Base-by-base conservation (phyloP, 805 yeast genomes). In the Ogataea sp. region DNA sequence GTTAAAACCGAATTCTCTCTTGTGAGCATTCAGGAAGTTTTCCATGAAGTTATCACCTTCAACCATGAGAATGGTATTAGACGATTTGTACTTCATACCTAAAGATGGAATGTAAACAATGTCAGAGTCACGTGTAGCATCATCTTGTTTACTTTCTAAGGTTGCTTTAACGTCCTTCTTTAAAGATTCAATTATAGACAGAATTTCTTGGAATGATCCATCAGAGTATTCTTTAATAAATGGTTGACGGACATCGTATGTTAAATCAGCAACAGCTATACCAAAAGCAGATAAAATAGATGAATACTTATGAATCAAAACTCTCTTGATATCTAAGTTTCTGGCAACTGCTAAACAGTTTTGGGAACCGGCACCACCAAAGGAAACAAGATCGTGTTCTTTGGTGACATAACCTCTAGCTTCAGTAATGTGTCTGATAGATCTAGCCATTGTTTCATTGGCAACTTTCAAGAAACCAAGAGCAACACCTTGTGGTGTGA, bases 91-190 rank as follows among this genome's bases (percentile, higher is more conserved):
- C 64, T 14, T 44, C 37, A 36, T 42, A 43, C 50, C 17, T 44
- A 51, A 20, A 28, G 34, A 10, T 80, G 70, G 79, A 81, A 77
- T 43, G 83, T 59, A 29, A 78, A 75, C 3, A 89, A 80, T 51
- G 83, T 94, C 23, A 89, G 78, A 8, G 93, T 94, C 41, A 25
- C 69, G 67, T 51, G 83, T 86, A 33, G 68, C 61, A 31, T 49
- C 54, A 16, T 80, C 65, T 11, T 62, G 56, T 14, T 57, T 53
- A 6, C 55, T 56, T 1, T 49, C 31, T 45, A 75, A 68, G 0
- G 80, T 78, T 52, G 30, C 44, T 26, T 53, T 54, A 39, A 67
- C 56, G 13, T 70, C 68, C 23, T 32, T 40, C 27, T 53, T 57
- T 23, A 68, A 38, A 0, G 65, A 49, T 29, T 62, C 45, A 17